Conservation (phyloP, 2,329 filamentous ascomycete species). For the Arthrobotrys musiformis region DNA sequence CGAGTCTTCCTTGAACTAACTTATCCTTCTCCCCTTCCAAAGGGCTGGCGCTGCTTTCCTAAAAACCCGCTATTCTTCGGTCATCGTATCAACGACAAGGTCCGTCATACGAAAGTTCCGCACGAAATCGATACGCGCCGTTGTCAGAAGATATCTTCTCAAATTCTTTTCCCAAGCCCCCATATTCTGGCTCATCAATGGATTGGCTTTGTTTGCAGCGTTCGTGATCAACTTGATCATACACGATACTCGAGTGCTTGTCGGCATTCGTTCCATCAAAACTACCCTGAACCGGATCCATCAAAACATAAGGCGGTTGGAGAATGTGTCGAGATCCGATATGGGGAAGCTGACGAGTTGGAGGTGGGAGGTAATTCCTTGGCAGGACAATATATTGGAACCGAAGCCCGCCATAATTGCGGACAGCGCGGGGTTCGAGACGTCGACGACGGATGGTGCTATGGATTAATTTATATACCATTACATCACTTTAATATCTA, state of each 20-base stretch:
- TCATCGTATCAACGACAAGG: background rate
- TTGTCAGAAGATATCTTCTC: background rate
- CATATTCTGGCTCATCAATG: conserved; percentile 13
- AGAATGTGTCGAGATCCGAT: background rate
- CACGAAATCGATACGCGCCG: background rate
- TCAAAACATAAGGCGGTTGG: background rate
- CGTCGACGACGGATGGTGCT: background rate
- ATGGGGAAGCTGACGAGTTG: background rate
- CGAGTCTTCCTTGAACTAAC: background rate
- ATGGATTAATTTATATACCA: background rate
- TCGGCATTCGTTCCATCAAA: conserved; percentile 14
- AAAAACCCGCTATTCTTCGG: background rate
- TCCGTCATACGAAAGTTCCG: background rate
- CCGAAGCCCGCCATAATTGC: background rate
- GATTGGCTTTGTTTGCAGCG: background rate
- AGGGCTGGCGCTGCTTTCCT: conserved; percentile 10
- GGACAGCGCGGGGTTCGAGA: background rate
- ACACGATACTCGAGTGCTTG: conserved; percentile 2
- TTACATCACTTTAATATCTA: background rate
- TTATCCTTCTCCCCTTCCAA: background rate
- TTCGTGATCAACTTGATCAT: background rate
- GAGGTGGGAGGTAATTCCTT: conserved; percentile 21
- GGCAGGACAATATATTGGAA: conserved; percentile 1
- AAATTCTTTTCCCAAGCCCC: conserved; percentile 17
- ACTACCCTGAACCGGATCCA: background rate